Evolutionary conservation across 805 yeast species (phyloP), one percentile per base, ranked within the genome.

Genomic region (Barnettozyma botsteinii): DNA sequence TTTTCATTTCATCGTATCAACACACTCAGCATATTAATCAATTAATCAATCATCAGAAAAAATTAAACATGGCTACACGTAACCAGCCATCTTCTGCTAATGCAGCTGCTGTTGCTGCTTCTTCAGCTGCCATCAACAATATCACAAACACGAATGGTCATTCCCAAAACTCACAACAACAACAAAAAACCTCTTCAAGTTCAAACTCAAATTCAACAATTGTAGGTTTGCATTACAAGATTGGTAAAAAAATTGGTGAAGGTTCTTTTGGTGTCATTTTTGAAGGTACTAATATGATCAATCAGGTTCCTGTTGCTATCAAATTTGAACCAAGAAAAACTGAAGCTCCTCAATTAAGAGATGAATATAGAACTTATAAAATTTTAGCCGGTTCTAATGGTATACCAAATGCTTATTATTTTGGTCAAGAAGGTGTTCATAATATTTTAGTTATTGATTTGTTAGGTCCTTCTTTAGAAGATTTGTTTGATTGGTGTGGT

Each of bases 401-500:
- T 15, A 79, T 84, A 34, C 94, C 94, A n/a, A 79, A 75, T 50
- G 91, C 87, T 12, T 84, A 83, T 59, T 84, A 82, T 60, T 84
- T 81, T 58, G 93, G 93, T 14, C 93, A 84, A 59, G 93, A 84
- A 57, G 93, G 94, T 13, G 73, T 82, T 49, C 88, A 84, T 54
- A 81, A 81, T 57, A 81, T 84, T 33, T 64, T 84, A 47, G 84
- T 84, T 24, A 81, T 84, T 49, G 93, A 84, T 57, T 65, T 84
- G 42, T 66, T 84, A 45, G 85, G 94, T 4, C 93, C 94, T 1
- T 82, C 91, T 2, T 62, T 84, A 44, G 94, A 84, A 55, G 94
- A 84, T 62, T 66, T 84, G 52, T 84, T 84, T 63, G 94, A 84
- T 58, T 84, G 94, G 94, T 84, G 94, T 65, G 88, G 88, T 4